phyloP scores from a whole-genome alignment of 2,329 filamentous ascomycete species.

The Sclerotinia nivalis region DNA sequence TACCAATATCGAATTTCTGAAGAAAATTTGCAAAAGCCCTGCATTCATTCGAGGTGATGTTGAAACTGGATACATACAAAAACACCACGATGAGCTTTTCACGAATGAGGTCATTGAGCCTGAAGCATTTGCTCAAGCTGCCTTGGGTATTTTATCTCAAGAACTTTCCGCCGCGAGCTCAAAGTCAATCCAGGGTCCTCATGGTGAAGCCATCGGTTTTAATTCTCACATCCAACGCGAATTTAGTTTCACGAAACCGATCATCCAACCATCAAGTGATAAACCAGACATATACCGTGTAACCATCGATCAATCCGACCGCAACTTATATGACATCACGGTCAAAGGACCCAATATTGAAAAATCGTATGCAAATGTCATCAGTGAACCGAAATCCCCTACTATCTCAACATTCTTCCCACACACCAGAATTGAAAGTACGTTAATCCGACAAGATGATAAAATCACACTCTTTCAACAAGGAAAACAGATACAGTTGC shows the following conservation, averaged over 20 bases:
- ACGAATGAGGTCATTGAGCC: conserved; percentile 58
- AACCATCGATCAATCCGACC: conserved; percentile 37
- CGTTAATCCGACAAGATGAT: conserved; percentile 64
- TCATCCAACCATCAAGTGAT: conserved; percentile 6
- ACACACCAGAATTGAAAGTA: conserved; percentile 75
- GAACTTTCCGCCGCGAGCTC: conserved; percentile 43
- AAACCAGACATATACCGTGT: conserved; percentile 32
- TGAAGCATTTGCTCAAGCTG: conserved; percentile 84
- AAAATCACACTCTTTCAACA: conserved; percentile 77
- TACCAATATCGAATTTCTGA: conserved; percentile 97
- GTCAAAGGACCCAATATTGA: conserved; percentile 51
- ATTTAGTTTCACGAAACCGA: conserved; percentile 35
- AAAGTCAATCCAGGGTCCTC: conserved; percentile 44
- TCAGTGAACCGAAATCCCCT: conserved; percentile 51
- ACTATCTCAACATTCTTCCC: conserved; percentile 76
- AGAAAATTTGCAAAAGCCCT: conserved; percentile 76
- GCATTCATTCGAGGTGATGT: conserved; percentile 86
- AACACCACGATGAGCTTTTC: conserved; percentile 80
- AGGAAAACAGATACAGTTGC: conserved; percentile 59
- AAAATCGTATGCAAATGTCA: conserved; percentile 43
- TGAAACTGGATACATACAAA: conserved; percentile 95
- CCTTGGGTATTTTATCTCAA: conserved; percentile 68
- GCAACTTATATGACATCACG: conserved; percentile 44
- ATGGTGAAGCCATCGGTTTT: conserved; percentile 54
- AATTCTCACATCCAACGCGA: conserved; percentile 32